Percentiles rank a stretch among this genome's conserved stretches.
These are phyloP conservation scores for Begonia peltatifolia DNA, from an alignment of 306 rosid genomes.

Conservation along the genomic window DNA sequence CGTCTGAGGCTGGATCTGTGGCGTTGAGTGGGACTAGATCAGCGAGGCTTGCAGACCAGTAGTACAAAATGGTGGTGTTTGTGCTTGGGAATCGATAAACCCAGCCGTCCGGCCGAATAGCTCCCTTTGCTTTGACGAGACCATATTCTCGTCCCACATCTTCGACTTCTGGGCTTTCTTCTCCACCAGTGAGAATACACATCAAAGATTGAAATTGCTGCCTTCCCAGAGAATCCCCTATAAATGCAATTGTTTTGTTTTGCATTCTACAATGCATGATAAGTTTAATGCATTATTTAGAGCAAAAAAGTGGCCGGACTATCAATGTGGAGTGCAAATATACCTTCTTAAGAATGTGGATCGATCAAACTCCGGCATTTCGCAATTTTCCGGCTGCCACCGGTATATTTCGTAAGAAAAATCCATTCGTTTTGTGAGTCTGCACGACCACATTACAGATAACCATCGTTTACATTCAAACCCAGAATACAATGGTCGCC, in stretches of 20 bases:
- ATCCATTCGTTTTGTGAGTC: constrained; percentile 58
- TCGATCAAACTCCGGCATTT: constrained; percentile 54
- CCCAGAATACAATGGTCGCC: constrained; percentile 73
- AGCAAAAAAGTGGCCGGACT: constrained; percentile 14
- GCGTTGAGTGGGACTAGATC: constrained; percentile 56
- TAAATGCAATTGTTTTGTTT: constrained; percentile 73
- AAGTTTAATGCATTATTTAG: no score
- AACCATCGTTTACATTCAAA: constrained; percentile 70
- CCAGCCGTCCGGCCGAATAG: constrained; percentile 92
- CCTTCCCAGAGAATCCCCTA: constrained; percentile 85
- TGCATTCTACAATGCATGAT: constrained; percentile 55
- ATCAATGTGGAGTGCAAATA: constrained; percentile 2
- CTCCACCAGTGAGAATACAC: constrained; percentile 82
- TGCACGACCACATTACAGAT: constrained; percentile 87
- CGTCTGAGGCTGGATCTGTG: constrained; percentile 26
- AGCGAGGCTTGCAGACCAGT: constrained; percentile 87
- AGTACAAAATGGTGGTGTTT: constrained; percentile 73
- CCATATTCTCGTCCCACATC: constrained; percentile 65
- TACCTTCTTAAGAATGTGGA: constrained; percentile 64
- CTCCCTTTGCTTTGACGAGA: constrained; percentile 62
- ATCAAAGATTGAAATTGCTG: constrained; percentile 91
- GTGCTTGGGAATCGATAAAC: constrained; percentile 72
- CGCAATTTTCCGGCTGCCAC: constrained; percentile 75
- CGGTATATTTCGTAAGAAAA: constrained; percentile 75
- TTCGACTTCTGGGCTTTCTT: constrained; percentile 46